Evolutionary conservation across 148 eudicot species (phyloP).

Genomic region (Hydrangea macrophylla): DNA sequence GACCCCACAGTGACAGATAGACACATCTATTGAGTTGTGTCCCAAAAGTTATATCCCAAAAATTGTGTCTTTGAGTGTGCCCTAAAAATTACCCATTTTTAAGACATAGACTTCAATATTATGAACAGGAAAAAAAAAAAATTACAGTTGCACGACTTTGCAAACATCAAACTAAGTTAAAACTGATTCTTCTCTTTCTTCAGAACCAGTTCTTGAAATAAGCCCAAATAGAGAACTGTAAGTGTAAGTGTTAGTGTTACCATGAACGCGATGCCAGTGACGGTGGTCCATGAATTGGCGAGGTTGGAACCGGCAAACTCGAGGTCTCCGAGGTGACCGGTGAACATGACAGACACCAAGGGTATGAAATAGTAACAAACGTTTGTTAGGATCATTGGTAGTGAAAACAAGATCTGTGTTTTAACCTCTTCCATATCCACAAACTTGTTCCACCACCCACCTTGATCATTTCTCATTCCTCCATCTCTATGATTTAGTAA

Average conservation of each 20-base stretch:
- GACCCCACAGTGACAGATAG: too few species aligned
- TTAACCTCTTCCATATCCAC: conserved; percentile 59
- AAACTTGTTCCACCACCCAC: conserved; percentile 19
- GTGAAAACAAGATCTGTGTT: conserved; percentile 43
- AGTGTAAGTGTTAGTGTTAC: conserved; percentile 21
- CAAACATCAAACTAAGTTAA: too few species aligned
- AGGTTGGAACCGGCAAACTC: conserved; percentile 74
- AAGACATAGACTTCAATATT: too few species aligned
- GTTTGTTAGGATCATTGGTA: conserved; percentile 80
- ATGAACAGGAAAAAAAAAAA: too few species aligned
- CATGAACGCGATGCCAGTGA: conserved; percentile 75
- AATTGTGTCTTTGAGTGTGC: too few species aligned
- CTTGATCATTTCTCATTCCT: conserved; percentile 4
- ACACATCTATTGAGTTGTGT: too few species aligned
- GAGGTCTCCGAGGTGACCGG: conserved; percentile 81
- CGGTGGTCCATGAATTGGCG: conserved; percentile 87
- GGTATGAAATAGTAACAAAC: conserved; percentile 60
- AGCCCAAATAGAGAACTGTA: too few species aligned
- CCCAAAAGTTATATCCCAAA: too few species aligned
- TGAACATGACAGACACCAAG: conserved; percentile 75
- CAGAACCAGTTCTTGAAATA: too few species aligned
- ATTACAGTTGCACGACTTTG: too few species aligned
- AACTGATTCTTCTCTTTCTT: too few species aligned
- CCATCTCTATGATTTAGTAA: neutral
- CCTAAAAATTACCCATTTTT: too few species aligned